Evolutionary conservation across 805 yeast species (phyloP), one percentile per base, ranked within the genome.

Genomic region (Hanseniaspora valbyensis): DNA sequence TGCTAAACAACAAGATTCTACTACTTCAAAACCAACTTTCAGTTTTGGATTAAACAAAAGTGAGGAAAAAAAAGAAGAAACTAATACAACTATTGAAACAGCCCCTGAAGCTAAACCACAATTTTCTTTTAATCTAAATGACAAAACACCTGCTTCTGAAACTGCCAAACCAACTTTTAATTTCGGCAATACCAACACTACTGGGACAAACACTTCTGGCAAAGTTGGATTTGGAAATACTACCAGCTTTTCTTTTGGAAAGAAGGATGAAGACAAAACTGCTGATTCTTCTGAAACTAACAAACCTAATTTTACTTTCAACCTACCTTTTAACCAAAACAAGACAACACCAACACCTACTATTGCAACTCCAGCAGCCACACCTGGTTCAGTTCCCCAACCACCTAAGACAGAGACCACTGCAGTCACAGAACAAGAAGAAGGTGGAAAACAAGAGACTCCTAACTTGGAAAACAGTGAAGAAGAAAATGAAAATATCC

Each of bases 401-500:
- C n/a, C n/a, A n/a, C n/a, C n/a, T n/a, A n/a, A n/a, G n/a, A n/a
- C 39, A 2, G 46, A 39, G 12, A 36, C 41, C 24, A 54, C 52
- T 16, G 67, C 56, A 3, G 63, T 59, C 4, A 64, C 58, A 22
- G 75, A 66, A 3, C 66, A 65, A 6, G 64, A 71, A 14, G 72
- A 65, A 41, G 65, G 65, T 52, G 69, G 76, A 53, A 66, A 69
- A 19, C 74, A 77, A 43, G 71, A 80, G 50, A 70, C 79, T 12
- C 76, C 74, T 5, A 74, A 69, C 16, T 70, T 58, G 12, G 52
- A 62, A 22, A 57, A 55, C 74, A 57, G 75, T 74, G 96, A 96
- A 18, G 96, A 90, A 66, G 96, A 88, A 66, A 74, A 77, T 49
- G 96, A 90, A 66, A 77, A 71, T 1, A 61, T 72, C 0, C 59